A percentile compares a stretch with the other conserved stretches of the same genome.
Conservation (phyloP, 257 asterid genomes). For the Petunia secreta region DNA sequence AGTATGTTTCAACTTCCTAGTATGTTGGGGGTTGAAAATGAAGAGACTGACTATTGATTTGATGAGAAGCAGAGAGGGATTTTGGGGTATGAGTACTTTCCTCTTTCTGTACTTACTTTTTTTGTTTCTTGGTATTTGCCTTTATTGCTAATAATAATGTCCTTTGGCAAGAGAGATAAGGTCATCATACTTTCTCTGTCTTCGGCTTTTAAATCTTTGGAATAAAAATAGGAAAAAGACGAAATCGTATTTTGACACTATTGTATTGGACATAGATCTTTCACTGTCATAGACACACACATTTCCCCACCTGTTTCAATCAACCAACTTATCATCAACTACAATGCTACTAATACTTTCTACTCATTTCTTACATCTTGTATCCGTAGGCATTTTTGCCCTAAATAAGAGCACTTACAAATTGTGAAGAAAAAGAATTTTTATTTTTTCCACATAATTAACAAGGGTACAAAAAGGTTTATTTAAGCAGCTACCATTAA, state of each 20-base stretch:
- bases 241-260: constrained; percentile 22
- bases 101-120: constrained; percentile 1
- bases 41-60: neutral
- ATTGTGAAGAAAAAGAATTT: neutral
- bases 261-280: constrained; percentile 14
- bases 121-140: constrained; percentile 22
- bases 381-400: neutral
- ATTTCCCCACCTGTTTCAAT: constrained; percentile 23
- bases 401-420: neutral
- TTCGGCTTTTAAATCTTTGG: constrained; percentile 4
- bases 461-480: neutral
- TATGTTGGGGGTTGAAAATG: neutral
- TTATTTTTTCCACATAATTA: neutral
- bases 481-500: neutral
- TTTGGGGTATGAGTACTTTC: constrained; percentile 16
- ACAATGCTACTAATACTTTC: neutral
- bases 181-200: neutral
- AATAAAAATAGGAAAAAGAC: constrained; percentile 23
- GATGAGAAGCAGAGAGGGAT: neutral
- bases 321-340: constrained; percentile 28
- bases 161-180: constrained; percentile 23
- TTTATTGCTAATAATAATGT: constrained; percentile 11
- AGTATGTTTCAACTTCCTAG: neutral
- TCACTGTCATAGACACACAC: constrained; percentile 21
- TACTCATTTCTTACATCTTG: neutral